Conservation (phyloP, 2,329 filamentous ascomycete genomes). For the Penicillium nordicum region DNA sequence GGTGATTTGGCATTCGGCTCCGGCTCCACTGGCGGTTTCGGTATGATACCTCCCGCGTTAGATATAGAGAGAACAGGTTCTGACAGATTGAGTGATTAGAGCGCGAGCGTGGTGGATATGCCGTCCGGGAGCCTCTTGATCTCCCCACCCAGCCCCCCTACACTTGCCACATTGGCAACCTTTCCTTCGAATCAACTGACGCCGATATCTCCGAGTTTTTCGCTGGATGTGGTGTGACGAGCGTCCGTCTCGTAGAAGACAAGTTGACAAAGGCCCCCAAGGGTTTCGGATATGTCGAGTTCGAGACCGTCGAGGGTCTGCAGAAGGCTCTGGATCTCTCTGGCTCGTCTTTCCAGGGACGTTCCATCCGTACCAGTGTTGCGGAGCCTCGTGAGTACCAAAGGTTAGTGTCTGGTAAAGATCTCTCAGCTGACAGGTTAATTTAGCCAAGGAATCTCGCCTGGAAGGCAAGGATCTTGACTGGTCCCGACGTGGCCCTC, state of each 20-base stretch:
- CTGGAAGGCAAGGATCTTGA: slow-evolving; percentile 79
- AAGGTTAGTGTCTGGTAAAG: neutral
- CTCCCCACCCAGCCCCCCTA: slow-evolving; percentile 90
- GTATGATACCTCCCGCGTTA: slow-evolving; percentile 13
- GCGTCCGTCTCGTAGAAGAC: slow-evolving; percentile 94
- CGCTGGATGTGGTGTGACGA: slow-evolving; percentile 76
- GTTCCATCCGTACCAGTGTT: slow-evolving; percentile 88
- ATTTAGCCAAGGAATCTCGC: slow-evolving; percentile 73
- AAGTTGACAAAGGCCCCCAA: slow-evolving; percentile 91
- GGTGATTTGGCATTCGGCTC: slow-evolving; percentile 40
- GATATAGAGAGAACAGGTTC: neutral
- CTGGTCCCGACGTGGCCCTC: slow-evolving; percentile 90
- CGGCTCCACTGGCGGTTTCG: slow-evolving; percentile 26
- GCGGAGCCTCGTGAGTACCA: slow-evolving; percentile 82
- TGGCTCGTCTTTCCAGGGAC: slow-evolving; percentile 77
- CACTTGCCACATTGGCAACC: slow-evolving; percentile 93
- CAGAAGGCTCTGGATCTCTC: slow-evolving; percentile 86
- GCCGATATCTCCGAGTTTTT: slow-evolving; percentile 86
- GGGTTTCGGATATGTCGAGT: slow-evolving; percentile 97
- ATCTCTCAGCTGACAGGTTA: slow-evolving; percentile 33
- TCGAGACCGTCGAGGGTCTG: slow-evolving; percentile 78
- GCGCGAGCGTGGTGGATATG: slow-evolving; percentile 40
- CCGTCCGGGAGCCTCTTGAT: slow-evolving; percentile 66
- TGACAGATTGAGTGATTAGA: slow-evolving; percentile 27
- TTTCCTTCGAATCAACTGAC: slow-evolving; percentile 88